Percentiles rank a stretch among this genome's conserved stretches.
These are phyloP conservation scores for Eugenia klotzschiana DNA, from an alignment of 441 rosid species.

Conservation along the genomic window DNA sequence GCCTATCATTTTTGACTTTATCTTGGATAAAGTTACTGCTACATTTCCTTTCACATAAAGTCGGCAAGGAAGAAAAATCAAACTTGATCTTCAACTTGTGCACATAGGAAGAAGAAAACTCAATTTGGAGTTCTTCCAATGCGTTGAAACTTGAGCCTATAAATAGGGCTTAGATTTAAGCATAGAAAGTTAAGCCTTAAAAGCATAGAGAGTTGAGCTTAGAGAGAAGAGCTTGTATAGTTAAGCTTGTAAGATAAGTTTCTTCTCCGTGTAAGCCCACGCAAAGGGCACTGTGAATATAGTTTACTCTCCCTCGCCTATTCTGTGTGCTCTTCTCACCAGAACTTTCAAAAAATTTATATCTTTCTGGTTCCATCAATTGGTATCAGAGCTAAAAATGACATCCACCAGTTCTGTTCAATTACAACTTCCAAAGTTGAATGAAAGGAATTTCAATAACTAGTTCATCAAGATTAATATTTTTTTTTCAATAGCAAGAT, in stretches of 20 bases:
- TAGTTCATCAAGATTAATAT: too few species aligned
- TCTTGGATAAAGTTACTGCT: neutral
- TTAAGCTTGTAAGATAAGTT: neutral
- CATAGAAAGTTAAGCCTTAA: neutral
- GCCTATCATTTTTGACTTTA: neutral
- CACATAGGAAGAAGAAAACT: too few species aligned
- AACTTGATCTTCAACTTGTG: neutral
- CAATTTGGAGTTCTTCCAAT: neutral
- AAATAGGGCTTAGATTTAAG: too few species aligned
- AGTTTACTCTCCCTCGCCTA: neutral
- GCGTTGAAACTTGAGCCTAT: neutral
- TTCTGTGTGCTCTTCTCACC: neutral
- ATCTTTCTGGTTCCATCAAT: neutral
- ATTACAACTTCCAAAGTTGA: too few species aligned
- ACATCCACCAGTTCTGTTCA: too few species aligned
- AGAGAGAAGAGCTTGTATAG: neutral
- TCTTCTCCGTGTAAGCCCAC: neutral
- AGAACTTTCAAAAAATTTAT: neutral
- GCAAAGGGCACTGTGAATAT: neutral
- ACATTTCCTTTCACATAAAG: neutral
- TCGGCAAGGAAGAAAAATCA: neutral
- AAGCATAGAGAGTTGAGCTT: neutral
- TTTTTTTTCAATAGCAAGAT: too few species aligned
- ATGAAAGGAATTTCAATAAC: too few species aligned
- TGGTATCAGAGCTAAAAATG: too few species aligned